A percentile compares a stretch with the other conserved stretches of the same genome.
Conservation (phyloP, 1,284 basidiomycete species). For the Ustilago sp. region DNA sequence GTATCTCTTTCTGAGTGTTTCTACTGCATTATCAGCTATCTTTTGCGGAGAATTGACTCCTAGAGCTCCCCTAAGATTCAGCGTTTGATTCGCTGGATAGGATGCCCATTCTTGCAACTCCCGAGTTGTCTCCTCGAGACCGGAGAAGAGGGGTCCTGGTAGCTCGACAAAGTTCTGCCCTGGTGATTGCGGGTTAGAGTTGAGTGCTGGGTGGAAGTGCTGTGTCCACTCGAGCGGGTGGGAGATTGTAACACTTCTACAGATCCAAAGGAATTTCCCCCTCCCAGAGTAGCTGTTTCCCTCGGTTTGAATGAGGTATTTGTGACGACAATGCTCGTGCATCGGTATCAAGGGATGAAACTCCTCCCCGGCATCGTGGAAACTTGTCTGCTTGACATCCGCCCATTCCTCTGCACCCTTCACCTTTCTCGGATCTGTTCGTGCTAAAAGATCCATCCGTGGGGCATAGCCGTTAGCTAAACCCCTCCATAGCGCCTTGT, state of each 20-base stretch:
- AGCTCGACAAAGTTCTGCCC: conserved; percentile 53
- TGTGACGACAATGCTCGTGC: conserved; percentile 53
- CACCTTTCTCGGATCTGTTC: conserved; percentile 27
- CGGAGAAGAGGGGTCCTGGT: conserved; percentile 38
- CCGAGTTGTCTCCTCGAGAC: conserved; percentile 32
- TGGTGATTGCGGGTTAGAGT: conserved; percentile 15
- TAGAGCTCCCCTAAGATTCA: not conserved
- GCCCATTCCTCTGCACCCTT: conserved; percentile 37
- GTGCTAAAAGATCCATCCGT: conserved; percentile 37
- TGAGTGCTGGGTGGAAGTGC: conserved; percentile 60
- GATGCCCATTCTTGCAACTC: conserved; percentile 19
- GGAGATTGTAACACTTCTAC: conserved; percentile 45
- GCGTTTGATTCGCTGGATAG: conserved; percentile 3
- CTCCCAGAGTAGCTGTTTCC: conserved; percentile 59
- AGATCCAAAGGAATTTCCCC: conserved; percentile 53
- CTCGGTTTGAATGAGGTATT: conserved; percentile 58
- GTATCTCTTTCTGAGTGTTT: conserved; percentile 42
- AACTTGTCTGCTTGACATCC: conserved; percentile 54
- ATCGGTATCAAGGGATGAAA: conserved; percentile 45
- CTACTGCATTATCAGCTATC: conserved; percentile 52
- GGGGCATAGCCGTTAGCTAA: conserved; percentile 48
- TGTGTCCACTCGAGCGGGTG: conserved; percentile 61
- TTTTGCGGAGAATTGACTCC: conserved; percentile 30
- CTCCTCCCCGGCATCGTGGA: conserved; percentile 44
- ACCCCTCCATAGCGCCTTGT: conserved; percentile 46